phyloP scores from a whole-genome alignment of 2,329 filamentous ascomycete genomes.

The Aspergillus sp. region DNA sequence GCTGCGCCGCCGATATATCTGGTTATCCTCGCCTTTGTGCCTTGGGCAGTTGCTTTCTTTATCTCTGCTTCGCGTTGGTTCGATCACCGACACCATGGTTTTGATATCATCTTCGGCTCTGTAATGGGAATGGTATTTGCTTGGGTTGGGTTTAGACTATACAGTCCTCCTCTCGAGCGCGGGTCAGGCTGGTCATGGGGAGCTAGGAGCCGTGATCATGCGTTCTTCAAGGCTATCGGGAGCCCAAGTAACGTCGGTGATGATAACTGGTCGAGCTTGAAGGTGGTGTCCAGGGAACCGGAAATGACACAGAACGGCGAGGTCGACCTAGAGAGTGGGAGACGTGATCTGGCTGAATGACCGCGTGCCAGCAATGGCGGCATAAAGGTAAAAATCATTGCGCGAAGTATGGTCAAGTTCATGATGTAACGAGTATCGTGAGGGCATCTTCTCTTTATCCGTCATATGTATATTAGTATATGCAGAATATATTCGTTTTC shows the following conservation, averaged over 20 bases:
- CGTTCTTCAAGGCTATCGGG: conserved; percentile 54
- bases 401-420: neutral
- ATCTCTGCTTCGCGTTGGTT: conserved; percentile 84
- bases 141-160: conserved; percentile 77
- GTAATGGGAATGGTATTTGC: conserved; percentile 71
- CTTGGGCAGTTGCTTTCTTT: conserved; percentile 74
- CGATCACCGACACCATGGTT: conserved; percentile 87
- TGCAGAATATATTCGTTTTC: neutral
- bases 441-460: neutral
- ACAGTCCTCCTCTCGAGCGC: conserved; percentile 75
- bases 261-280: conserved; percentile 28
- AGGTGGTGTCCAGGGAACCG: neutral
- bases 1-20: conserved; percentile 83
- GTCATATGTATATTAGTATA: neutral
- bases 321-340: conserved; percentile 23
- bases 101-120: conserved; percentile 86
- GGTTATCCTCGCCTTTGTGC: conserved; percentile 67
- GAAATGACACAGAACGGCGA: conserved; percentile 4
- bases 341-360: conserved; percentile 14
- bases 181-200: conserved; percentile 91
- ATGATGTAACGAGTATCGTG: neutral
- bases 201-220: conserved; percentile 67
- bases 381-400: neutral
- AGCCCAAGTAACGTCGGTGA: conserved; percentile 31
- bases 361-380: neutral